Evolutionary conservation across 306 rosid genomes (phyloP).

Genomic region (Nissolia schottii): DNA sequence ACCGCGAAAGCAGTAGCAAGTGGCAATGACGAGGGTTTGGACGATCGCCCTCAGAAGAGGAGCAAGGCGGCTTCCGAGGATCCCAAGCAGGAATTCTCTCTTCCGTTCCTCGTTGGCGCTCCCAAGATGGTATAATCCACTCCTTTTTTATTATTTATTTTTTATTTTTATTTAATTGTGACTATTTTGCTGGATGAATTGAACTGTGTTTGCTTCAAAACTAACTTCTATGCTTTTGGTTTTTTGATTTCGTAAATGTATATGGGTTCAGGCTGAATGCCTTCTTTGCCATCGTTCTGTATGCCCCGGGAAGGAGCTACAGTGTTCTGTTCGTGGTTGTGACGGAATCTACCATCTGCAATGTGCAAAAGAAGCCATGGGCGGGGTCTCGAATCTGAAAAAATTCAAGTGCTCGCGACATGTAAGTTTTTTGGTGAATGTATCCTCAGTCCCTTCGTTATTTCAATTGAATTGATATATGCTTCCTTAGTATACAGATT

Average conservation of each 20-base stretch:
- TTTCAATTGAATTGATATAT: neutral
- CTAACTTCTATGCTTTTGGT: neutral
- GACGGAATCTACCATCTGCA: slow-evolving; percentile 48
- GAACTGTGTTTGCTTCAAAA: neutral
- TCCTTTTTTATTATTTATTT: neutral
- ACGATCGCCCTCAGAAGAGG: slow-evolving; percentile 36
- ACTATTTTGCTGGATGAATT: neutral
- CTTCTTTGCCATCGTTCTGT: slow-evolving; percentile 41
- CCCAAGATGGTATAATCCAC: slow-evolving; percentile 48
- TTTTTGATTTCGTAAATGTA: neutral
- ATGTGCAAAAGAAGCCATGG: slow-evolving; percentile 54
- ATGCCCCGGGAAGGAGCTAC: slow-evolving; percentile 47
- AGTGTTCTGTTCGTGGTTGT: slow-evolving; percentile 72
- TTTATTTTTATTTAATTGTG: neutral
- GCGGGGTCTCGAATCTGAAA: slow-evolving; percentile 37
- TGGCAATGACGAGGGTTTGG: slow-evolving; percentile 32
- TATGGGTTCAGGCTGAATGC: slow-evolving; percentile 55
- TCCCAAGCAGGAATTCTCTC: slow-evolving; percentile 38
- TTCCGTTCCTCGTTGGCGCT: slow-evolving; percentile 66
- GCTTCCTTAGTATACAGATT: neutral
- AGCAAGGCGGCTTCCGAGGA: neutral
- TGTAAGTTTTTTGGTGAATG: slow-evolving; percentile 40
- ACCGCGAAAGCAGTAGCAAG: neutral
- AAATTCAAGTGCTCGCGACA: slow-evolving; percentile 92
- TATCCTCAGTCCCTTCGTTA: neutral